Base-by-base conservation (phyloP, 2,329 filamentous ascomycete species). In the Leptosphaerulina australis region DNA sequence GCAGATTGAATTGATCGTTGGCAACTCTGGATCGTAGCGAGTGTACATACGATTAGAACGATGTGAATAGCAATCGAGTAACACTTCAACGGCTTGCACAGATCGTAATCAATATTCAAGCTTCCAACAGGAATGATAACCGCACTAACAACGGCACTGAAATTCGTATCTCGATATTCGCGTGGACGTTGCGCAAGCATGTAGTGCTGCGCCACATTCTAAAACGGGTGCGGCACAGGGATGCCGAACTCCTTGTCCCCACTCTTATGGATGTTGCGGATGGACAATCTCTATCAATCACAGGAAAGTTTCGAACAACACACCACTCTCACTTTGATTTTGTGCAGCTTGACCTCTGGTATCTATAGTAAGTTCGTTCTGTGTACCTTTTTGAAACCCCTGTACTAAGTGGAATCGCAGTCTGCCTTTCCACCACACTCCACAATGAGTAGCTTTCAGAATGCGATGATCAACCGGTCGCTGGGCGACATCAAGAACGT, bases 401-500 rank as follows among this genome's bases (percentile, higher is more conserved):
- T 1, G 15, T 18, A 11, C 50, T 53, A 7, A 48, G 8, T 10
- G n/a, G n/a, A 10, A 21, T 17, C 11, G 7, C n/a, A 48, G 44
- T n/a, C 36, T 38, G 24, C 18, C 11, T 31, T 12, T 6, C 4
- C 33, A 38, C 37, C 31, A 26, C 25, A 22, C 28, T 36, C 30
- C 50, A 50, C 18, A 39, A 73, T 74, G 70, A 56, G 66, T 53
- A 76, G 75, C 54, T 76, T 80, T 69, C 75, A 69, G 53, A 75
- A 77, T 52, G 83, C 83, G 35, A 82, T 84, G 82, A 85, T 87
- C 76, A 94, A 93, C 79, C 85, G 91, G 77, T 92, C 90, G 69
- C 84, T 96, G 69, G 87, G 91, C 59, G 88, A 84, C 67, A 92
- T 96, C 78, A 92, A 91, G 78, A 91, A 88, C 69, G 91, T 91